A percentile compares a stretch with the other conserved stretches of the same genome.
Evolutionary conservation across 2,329 filamentous ascomycete species (phyloP).

Genomic region (Sphaerulina vaccinii): DNA sequence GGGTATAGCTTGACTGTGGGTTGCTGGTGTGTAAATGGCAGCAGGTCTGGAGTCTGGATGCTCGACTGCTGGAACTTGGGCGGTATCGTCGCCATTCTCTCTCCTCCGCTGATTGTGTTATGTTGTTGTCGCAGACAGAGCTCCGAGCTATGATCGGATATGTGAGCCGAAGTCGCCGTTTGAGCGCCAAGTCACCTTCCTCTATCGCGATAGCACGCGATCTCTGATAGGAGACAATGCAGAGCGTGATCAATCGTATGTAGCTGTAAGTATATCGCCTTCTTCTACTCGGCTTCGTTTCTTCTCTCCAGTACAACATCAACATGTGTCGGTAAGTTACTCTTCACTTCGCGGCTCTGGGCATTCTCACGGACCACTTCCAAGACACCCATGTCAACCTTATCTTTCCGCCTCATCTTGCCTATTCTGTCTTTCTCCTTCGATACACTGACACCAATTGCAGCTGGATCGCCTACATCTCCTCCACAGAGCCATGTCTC

Average conservation of each 20-base stretch:
- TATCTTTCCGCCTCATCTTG: conserved; percentile 1
- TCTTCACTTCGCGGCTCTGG: too few species aligned
- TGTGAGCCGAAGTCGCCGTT: too few species aligned
- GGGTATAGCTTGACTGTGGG: conserved; percentile 82
- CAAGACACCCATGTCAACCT: conserved; percentile 36
- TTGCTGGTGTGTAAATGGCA: conserved; percentile 84
- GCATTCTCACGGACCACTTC: too few species aligned
- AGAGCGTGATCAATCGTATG: too few species aligned
- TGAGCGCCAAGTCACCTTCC: too few species aligned
- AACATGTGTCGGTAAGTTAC: conserved; percentile 38
- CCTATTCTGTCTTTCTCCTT: background rate
- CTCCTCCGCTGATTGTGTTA: background rate
- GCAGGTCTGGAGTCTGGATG: conserved; percentile 26
- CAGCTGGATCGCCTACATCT: conserved; percentile 59
- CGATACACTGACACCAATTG: conserved; percentile 1
- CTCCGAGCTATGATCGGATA: background rate
- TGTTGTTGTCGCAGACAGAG: background rate
- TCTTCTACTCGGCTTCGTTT: background rate
- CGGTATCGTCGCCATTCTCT: conserved; percentile 34
- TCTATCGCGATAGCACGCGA: too few species aligned
- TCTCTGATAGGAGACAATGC: too few species aligned
- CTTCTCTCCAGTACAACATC: background rate
- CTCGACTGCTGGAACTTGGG: conserved; percentile 29
- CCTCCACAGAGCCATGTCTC: conserved; percentile 53
- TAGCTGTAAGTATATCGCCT: background rate